Percentiles rank a stretch among this genome's conserved stretches.
These are phyloP conservation scores for Nicotiana sylvestris DNA, from an alignment of 257 asterid genomes.

Conservation along the genomic window DNA sequence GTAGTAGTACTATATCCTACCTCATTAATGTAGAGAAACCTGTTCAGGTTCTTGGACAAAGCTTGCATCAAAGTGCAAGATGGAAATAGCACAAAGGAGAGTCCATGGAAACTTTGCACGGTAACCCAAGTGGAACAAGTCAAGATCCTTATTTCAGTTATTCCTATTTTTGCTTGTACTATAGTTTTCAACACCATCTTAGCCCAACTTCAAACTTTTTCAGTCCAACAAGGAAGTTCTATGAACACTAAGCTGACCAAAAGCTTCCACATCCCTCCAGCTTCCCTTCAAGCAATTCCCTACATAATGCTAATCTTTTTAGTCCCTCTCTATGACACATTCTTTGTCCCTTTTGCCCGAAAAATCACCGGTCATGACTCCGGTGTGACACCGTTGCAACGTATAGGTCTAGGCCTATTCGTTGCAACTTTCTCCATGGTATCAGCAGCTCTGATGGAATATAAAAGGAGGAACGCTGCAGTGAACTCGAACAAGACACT, in stretches of 20 bases:
- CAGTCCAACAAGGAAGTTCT: conserved; percentile 85
- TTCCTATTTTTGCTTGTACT: conserved; percentile 89
- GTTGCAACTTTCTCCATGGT: conserved; percentile 79
- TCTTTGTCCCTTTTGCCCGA: conserved; percentile 78
- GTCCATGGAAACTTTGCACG: conserved; percentile 57
- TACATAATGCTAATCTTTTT: conserved; percentile 68
- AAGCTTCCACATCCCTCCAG: conserved; percentile 80
- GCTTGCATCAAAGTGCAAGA: conserved; percentile 63
- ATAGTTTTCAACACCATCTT: conserved; percentile 83
- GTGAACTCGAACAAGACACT: conserved; percentile 11
- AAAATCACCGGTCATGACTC: conserved; percentile 54
- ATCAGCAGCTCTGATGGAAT: conserved; percentile 72
- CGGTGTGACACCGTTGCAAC: conserved; percentile 42
- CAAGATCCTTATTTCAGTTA: conserved; percentile 52
- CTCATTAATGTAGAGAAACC: not conserved
- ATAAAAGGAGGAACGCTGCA: conserved; percentile 42
- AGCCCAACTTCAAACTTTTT: conserved; percentile 91
- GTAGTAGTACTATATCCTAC: not conserved
- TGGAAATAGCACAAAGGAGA: conserved; percentile 31
- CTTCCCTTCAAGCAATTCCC: conserved; percentile 94
- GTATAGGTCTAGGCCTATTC: conserved; percentile 77
- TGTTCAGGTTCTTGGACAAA: conserved; percentile 80
- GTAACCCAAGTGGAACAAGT: conserved; percentile 73
- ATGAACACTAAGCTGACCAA: conserved; percentile 64
- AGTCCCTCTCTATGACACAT: conserved; percentile 75